These are phyloP conservation scores for Xylogone sp. DNA, from an alignment of 2,329 filamentous ascomycete species.

Conservation along the genomic window DNA sequence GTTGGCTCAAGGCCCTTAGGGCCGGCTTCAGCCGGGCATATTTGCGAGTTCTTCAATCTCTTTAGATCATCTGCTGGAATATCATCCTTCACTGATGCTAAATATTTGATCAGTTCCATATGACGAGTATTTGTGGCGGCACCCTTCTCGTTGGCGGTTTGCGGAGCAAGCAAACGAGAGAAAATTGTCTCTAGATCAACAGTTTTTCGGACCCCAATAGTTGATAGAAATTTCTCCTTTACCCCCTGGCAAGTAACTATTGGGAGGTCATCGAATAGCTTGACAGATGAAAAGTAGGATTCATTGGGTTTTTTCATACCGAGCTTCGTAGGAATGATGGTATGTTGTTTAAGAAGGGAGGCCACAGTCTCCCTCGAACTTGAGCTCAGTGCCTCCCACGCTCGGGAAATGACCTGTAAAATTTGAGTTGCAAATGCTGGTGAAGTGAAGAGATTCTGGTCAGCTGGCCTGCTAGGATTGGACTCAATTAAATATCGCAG, in stretches of 20 bases:
- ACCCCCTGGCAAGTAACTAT: constrained; percentile 73
- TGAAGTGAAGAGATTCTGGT: constrained; percentile 68
- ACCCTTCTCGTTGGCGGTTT: constrained; percentile 41
- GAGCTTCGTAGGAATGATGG: constrained; percentile 83
- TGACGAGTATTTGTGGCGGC: constrained; percentile 61
- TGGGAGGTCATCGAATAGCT: constrained; percentile 90
- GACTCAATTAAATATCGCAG: constrained; percentile 74
- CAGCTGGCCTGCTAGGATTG: constrained; percentile 50
- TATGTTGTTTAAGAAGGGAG: constrained; percentile 59
- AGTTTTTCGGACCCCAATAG: constrained; percentile 89
- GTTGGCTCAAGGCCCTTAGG: constrained; percentile 50
- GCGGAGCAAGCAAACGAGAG: constrained; percentile 67
- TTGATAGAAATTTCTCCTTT: constrained; percentile 84
- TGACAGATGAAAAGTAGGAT: constrained; percentile 90
- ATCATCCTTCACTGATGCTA: constrained; percentile 84
- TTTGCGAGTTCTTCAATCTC: constrained; percentile 71
- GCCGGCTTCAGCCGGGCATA: constrained; percentile 75
- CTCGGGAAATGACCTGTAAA: constrained; percentile 77
- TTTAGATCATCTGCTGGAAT: constrained; percentile 81
- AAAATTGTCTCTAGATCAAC: constrained; percentile 94
- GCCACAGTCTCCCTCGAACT: constrained; percentile 63
- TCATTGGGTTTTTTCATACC: constrained; percentile 85
- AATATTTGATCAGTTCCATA: constrained; percentile 89
- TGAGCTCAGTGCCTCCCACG: constrained; percentile 77
- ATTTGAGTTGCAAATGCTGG: constrained; percentile 73